Conservation (phyloP, 2,329 filamentous ascomycete species). For the Ophiocordyceps polyrhachis-furcata region DNA sequence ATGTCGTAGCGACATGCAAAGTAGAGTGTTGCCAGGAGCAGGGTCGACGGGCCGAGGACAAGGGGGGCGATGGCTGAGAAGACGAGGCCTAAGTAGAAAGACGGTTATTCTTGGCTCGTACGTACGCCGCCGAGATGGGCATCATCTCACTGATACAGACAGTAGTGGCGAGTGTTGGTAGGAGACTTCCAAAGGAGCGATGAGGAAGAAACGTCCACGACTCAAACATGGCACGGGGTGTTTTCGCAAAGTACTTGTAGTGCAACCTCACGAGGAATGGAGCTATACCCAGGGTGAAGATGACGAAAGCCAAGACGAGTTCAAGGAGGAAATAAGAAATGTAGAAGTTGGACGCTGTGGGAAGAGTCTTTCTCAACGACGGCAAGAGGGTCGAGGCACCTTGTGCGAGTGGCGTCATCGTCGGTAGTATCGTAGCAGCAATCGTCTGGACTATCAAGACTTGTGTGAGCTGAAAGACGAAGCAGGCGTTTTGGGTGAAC, state of each 20-base stretch:
- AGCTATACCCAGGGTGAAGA: constrained; percentile 48
- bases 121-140: too few relatives aligned
- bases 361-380: constrained; percentile 54
- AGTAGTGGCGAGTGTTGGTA: constrained; percentile 59
- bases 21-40: constrained; percentile 65
- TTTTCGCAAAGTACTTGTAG: constrained; percentile 54
- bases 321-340: constrained; percentile 79
- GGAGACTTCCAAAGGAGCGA: constrained; percentile 59
- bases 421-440: constrained; percentile 56
- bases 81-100: constrained; percentile 37
- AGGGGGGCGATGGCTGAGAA: constrained; percentile 75
- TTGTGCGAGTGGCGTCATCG: constrained; percentile 41
- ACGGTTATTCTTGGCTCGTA: too few relatives aligned
- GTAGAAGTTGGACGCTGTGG: constrained; percentile 82
- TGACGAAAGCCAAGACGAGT: constrained; percentile 56
- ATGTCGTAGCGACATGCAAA: constrained; percentile 75
- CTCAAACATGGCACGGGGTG: constrained; percentile 58
- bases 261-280: constrained; percentile 49
- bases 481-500: constrained; percentile 83
- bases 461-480: constrained; percentile 79
- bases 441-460: constrained; percentile 80
- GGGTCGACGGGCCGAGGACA: constrained; percentile 59
- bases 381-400: constrained; percentile 42
- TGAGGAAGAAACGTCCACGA: constrained; percentile 51
- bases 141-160: constrained; percentile 40